Conservation (phyloP, 805 yeast genomes). For the Diddensiella caesifluorescens region DNA sequence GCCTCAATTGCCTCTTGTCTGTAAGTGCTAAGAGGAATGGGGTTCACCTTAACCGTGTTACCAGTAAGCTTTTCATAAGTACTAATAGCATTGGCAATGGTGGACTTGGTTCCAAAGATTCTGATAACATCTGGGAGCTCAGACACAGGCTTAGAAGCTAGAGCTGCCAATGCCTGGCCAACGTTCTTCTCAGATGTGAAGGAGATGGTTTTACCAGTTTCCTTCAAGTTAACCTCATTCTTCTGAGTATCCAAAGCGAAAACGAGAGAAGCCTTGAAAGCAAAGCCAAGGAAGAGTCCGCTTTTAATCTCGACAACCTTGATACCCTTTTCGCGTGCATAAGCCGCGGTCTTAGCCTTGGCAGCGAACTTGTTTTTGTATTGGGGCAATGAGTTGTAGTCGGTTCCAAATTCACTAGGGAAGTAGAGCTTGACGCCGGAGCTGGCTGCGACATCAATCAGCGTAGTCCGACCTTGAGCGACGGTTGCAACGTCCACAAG, state of each 20-base stretch:
- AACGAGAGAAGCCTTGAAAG: conserved; percentile 7
- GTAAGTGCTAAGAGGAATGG: conserved; percentile 1
- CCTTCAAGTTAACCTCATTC: conserved; percentile 2
- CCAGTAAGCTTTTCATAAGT: conserved; percentile 22
- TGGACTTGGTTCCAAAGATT: conserved; percentile 17
- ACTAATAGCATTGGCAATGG: conserved; percentile 17
- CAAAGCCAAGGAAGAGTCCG: conserved; percentile 22
- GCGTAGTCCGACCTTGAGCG: conserved; percentile 29
- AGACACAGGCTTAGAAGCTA: conserved; percentile 18
- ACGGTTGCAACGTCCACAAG: conserved; percentile 42
- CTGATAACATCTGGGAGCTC: conserved; percentile 23
- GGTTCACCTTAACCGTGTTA: conserved; percentile 17
- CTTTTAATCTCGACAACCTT: conserved; percentile 23
- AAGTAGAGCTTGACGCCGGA: conserved; percentile 46
- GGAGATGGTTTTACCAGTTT: conserved; percentile 13
- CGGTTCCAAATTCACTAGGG: conserved; percentile 55
- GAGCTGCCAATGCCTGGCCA: conserved; percentile 25
- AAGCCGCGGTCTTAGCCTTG: conserved; percentile 17
- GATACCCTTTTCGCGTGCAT: conserved; percentile 24
- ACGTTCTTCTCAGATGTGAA: conserved; percentile 24
- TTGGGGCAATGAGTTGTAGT: not conserved
- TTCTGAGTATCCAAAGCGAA: not conserved
- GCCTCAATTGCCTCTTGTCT: conserved; percentile 10
- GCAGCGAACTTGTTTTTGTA: conserved; percentile 16
- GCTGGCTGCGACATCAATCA: conserved; percentile 38